phyloP scores from a whole-genome alignment of 2,329 filamentous ascomycete species.

The Apiospora kogelbergensis region DNA sequence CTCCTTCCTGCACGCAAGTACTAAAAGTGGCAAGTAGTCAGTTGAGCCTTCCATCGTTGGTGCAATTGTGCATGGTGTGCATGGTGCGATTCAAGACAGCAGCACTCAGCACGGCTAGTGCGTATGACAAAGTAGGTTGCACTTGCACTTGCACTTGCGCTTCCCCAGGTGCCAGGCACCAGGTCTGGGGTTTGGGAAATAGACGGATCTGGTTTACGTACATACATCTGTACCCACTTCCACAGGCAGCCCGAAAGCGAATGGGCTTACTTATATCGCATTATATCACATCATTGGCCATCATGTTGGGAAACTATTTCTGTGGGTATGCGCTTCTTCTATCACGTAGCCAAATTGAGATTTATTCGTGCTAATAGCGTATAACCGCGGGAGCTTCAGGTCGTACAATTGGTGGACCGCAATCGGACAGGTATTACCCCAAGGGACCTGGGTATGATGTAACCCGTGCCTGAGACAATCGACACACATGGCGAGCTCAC shows the following conservation, averaged over 20 bases:
- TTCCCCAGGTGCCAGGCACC: constrained; percentile 6
- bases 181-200: too few species aligned
- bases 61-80: too few species aligned
- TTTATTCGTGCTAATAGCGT: background rate
- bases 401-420: background rate
- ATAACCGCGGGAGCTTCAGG: background rate
- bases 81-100: too few species aligned
- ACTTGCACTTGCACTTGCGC: background rate
- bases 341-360: too few species aligned
- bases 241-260: background rate
- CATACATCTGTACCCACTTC: background rate
- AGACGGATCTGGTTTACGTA: background rate
- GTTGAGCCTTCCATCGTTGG: too few species aligned
- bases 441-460: background rate
- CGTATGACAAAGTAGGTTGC: background rate
- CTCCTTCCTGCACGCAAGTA: background rate
- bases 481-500: background rate
- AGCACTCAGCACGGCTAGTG: background rate
- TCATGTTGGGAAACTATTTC: too few species aligned
- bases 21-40: too few species aligned
- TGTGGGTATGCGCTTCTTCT: too few species aligned
- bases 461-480: background rate
- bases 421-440: background rate
- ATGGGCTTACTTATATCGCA: background rate
- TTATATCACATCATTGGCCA: too few species aligned